Conservation (phyloP, 2,329 filamentous ascomycete species). For the Cryoendolithus antarcticus region DNA sequence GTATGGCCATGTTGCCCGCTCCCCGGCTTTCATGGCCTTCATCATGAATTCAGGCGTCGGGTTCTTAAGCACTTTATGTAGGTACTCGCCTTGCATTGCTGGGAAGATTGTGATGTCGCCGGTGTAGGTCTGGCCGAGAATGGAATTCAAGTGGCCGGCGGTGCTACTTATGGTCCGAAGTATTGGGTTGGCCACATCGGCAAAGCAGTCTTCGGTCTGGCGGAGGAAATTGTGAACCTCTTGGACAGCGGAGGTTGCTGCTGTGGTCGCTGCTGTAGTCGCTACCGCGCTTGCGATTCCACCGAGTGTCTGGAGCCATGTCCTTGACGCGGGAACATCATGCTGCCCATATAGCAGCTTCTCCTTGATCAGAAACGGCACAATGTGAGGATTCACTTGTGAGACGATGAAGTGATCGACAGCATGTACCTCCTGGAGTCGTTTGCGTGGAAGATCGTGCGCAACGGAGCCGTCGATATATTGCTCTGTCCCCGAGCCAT, state of each 20-base stretch:
- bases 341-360: constrained; percentile 35
- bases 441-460: constrained; percentile 83
- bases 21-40: constrained; percentile 61
- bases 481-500: constrained; percentile 58
- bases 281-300: too few relatives aligned
- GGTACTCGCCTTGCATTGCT: constrained; percentile 59
- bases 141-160: constrained; percentile 43
- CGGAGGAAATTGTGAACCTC: too few relatives aligned
- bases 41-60: constrained; percentile 80
- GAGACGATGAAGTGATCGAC: constrained; percentile 98
- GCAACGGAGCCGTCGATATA: constrained; percentile 96
- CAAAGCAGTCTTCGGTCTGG: too few relatives aligned
- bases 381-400: constrained; percentile 88
- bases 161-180: constrained; percentile 4
- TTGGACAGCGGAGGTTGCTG: too few relatives aligned
- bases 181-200: too few relatives aligned
- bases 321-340: too few relatives aligned
- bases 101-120: constrained; percentile 93
- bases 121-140: constrained; percentile 82
- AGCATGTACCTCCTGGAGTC: constrained; percentile 89
- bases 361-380: constrained; percentile 62
- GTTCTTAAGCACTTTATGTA: constrained; percentile 68
- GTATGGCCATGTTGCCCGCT: constrained; percentile 85
- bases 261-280: too few relatives aligned
- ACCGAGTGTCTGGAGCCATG: too few relatives aligned